These are phyloP conservation scores for Fusarium mangiferae DNA, from an alignment of 2,329 filamentous ascomycete species.

Conservation along the genomic window DNA sequence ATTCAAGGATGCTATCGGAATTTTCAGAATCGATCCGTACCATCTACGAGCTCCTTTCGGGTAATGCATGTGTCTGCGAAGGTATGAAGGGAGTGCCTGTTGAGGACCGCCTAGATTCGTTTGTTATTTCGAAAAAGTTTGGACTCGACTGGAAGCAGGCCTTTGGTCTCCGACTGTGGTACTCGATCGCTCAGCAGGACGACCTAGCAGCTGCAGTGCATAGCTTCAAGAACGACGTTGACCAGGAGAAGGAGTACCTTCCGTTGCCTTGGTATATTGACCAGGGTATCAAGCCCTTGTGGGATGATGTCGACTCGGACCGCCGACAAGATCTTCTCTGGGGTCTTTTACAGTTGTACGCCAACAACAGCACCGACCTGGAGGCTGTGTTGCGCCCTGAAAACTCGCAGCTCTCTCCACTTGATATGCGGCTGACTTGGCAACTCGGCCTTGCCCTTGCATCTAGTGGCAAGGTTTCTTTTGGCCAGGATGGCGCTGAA, in stretches of 20 bases:
- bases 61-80: constrained; percentile 85
- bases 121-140: constrained; percentile 85
- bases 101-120: constrained; percentile 83
- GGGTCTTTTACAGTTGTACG: constrained; percentile 85
- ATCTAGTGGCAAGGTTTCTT: constrained; percentile 61
- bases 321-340: constrained; percentile 82
- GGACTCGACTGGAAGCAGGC: constrained; percentile 92
- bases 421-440: constrained; percentile 83
- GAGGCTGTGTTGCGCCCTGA: constrained; percentile 80
- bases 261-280: constrained; percentile 79
- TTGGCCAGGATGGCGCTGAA: constrained; percentile 63
- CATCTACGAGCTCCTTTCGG: constrained; percentile 88
- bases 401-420: constrained; percentile 77
- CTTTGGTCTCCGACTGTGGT: constrained; percentile 92
- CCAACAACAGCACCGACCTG: constrained; percentile 66
- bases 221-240: constrained; percentile 78
- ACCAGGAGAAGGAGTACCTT: constrained; percentile 74
- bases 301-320: constrained; percentile 68
- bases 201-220: constrained; percentile 77
- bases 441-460: constrained; percentile 79
- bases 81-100: constrained; percentile 77
- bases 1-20: constrained; percentile 85
- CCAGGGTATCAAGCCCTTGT: constrained; percentile 65
- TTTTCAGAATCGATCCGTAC: constrained; percentile 86
- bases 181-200: constrained; percentile 75